Base-by-base conservation (phyloP, 2,329 filamentous ascomycete genomes). In the Geosmithia flava region DNA sequence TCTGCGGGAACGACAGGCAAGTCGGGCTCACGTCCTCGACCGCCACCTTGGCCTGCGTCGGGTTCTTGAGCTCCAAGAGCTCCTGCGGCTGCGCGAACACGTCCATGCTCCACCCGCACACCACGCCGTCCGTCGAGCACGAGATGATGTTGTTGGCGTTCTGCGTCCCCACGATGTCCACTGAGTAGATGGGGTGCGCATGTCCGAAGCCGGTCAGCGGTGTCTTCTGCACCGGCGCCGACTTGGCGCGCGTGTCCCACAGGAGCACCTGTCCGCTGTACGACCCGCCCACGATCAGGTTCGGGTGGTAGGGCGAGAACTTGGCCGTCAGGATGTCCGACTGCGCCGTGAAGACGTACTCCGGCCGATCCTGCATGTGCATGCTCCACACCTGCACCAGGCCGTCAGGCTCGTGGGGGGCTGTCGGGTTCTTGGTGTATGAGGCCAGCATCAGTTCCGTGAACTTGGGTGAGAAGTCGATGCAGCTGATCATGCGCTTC, bases 141-240 rank as follows among this genome's bases (percentile, higher is more conserved):
- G 90, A 96, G 57, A 98, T 86, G 62, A 98, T 95, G 65, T 97
- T 98, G 70, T 96, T 95, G 50, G 93, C 93, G 63, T 98, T 98
- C 61, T 97, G 93, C 1, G 94, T 98, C 53, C 93, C 93, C 46
- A 98, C 88, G 48, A 98, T 94, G 53, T 93, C 87, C 49, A 98
- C 81, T 40, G 85, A 89, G 70, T 98, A 98, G 53, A 98, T 86
- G 0, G 93, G 93, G 60, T 98, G 93, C 7, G 93, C 95, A 64
- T 98, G 93, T 15, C 93, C 90, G 15, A 87, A 90, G 46, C 93
- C 91, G 6, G 91, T 97, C 40, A 98, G 74, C 1, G 93, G 93
- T 1, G 93, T 98, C 68, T 95, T 96, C 59, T 96, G 90, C 6
- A 97, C 89, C 0, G 94, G 91, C 17, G 84, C 81, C 17, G 89